These are phyloP conservation scores for Elaeis guineensis DNA, from an alignment of 176 grass and related monocot species.

Conservation along the genomic window DNA sequence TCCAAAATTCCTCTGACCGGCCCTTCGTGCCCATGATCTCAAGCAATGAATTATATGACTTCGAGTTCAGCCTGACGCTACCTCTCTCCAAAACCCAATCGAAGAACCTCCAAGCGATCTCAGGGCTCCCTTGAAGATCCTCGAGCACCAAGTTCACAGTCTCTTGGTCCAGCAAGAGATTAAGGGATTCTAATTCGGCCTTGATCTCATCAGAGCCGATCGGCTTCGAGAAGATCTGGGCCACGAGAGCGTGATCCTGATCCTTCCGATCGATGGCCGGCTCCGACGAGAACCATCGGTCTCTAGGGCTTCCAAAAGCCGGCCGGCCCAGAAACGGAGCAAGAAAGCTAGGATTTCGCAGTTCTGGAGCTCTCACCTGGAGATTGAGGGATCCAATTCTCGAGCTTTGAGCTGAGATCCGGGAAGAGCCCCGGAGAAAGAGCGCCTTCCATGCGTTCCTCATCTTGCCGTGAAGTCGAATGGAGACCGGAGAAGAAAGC, in stretches of 20 bases:
- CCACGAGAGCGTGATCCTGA: no score
- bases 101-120: slow-evolving; percentile 44
- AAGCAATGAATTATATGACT: slow-evolving; percentile 65
- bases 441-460: slow-evolving; percentile 11
- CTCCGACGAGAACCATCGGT: slow-evolving; percentile 1
- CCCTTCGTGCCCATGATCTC: slow-evolving; percentile 39
- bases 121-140: slow-evolving; percentile 34
- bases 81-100: slow-evolving; percentile 33
- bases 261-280: neutral
- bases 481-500: no score
- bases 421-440: neutral
- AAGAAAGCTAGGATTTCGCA: neutral
- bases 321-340: neutral
- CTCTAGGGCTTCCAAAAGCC: neutral
- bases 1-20: slow-evolving; percentile 46
- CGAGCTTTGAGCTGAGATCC: neutral
- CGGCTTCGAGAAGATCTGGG: no score
- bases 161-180: neutral
- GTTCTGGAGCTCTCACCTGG: neutral
- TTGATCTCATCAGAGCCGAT: neutral
- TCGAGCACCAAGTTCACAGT: slow-evolving; percentile 10
- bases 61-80: slow-evolving; percentile 30
- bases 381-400: neutral
- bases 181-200: slow-evolving; percentile 9
- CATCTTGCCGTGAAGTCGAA: neutral